Evolutionary conservation across 768 basidiomycete species (phyloP), one percentile per base, ranked within the genome.

Genomic region (Hortiboletus flavorubellus): DNA sequence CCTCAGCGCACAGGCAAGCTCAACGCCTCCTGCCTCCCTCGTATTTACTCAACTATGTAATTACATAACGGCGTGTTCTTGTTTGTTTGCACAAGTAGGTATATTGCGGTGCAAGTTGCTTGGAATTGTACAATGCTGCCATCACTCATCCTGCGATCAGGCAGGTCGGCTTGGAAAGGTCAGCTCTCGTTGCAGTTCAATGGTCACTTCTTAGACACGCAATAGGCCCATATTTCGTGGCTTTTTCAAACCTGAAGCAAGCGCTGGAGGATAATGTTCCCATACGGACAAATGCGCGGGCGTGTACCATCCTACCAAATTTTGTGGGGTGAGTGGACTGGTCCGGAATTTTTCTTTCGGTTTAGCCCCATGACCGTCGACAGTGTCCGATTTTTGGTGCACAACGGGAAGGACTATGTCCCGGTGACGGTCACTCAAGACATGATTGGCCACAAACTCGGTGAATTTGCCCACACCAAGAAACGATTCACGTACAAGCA

Each of bases 401-500:
- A 99, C 73, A 98, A 98, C 61, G 96, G 96, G 35, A 92, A 87
- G 73, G 84, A 91, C 64, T 96, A 93, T 70, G 54, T 87, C 5
- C 94, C 94, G 0, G 87, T 99, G 39, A 73, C 79, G 42, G 80
- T 99, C 60, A 93, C 91, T 4, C 92, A 95, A 69, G 96, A 98
- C 71, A 98, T 98, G 96, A 93, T 99, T 2, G 96, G 96, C 0
- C 95, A 99, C 71, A 99, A 99, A 71, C 73, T 98, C 49, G 96
- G 96, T 50, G 94, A 98, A 77, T 98, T 98, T 71, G 76, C 93
- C 39, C 83, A 86, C 61, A 98, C 95, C 35, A 86, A 88, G 75
- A 94, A 93, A 72, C 82, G 82, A 51, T 95, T 94, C 71, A 81
- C 77, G 33, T 93, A 86, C 76, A 89, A 84, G 93, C 93, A 68